Evolutionary conservation across 1,139 yeast species (phyloP).

Genomic region (Magnusiomyces suaveolens): DNA sequence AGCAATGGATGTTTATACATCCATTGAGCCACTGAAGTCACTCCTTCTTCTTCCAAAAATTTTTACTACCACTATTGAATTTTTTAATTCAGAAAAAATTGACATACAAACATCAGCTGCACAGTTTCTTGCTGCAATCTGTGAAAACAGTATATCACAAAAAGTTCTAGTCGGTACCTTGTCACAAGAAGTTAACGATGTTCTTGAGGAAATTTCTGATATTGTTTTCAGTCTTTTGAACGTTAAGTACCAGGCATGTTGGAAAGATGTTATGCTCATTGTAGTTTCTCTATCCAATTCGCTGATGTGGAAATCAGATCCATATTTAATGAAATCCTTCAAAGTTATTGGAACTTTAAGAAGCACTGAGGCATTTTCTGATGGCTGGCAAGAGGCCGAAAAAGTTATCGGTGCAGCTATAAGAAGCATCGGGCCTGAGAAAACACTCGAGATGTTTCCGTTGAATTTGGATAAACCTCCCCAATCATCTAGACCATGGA

Average conservation of each 20-base stretch:
- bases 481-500: conserved; percentile 82
- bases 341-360: conserved; percentile 80
- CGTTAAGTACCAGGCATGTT: conserved; percentile 68
- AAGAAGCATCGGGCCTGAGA: conserved; percentile 76
- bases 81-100: conserved; percentile 55
- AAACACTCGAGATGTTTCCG: conserved; percentile 64
- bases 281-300: conserved; percentile 55
- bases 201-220: conserved; percentile 44
- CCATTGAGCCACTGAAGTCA: conserved; percentile 49
- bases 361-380: conserved; percentile 62
- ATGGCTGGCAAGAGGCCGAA: conserved; percentile 71
- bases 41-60: conserved; percentile 48
- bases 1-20: conserved; percentile 62
- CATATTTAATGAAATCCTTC: conserved; percentile 57
- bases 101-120: conserved; percentile 71
- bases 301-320: conserved; percentile 59
- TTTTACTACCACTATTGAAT: conserved; percentile 48
- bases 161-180: not conserved
- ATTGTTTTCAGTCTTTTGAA: conserved; percentile 48
- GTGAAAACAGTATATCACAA: conserved; percentile 5
- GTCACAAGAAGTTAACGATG: conserved; percentile 39
- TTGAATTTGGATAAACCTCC: conserved; percentile 52
- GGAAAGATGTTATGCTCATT: conserved; percentile 64
- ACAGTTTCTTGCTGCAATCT: conserved; percentile 73
- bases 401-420: conserved; percentile 70